Percentiles rank a stretch among this genome's conserved stretches.
phyloP scores from a whole-genome alignment of 83 land plant genomes.

The Larix sibirica region DNA sequence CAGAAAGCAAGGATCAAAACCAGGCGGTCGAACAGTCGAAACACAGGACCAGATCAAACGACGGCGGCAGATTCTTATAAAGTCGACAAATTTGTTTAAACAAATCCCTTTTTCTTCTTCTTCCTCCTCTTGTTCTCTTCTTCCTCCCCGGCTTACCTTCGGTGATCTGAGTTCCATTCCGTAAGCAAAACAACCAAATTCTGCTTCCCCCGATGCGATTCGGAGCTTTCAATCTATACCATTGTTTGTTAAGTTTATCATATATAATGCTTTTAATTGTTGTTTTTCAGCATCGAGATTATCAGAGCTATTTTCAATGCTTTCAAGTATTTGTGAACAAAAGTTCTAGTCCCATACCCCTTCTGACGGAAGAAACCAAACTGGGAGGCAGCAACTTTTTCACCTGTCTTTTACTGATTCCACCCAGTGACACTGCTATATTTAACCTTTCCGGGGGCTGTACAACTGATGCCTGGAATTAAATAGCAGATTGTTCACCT shows the following conservation, averaged over 20 bases:
- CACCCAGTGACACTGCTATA: neutral
- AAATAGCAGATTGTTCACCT: neutral
- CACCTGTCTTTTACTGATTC: neutral
- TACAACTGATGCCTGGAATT: neutral
- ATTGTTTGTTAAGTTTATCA: neutral
- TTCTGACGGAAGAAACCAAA: too few species aligned
- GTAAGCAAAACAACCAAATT: neutral
- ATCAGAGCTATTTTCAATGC: neutral
- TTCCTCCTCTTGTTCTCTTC: constrained; percentile 5
- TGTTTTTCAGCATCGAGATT: too few species aligned
- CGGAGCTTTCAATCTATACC: constrained; percentile 10
- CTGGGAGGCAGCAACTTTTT: too few species aligned
- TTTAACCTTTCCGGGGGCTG: neutral
- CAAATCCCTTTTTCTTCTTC: constrained; percentile 4
- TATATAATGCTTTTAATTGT: too few species aligned
- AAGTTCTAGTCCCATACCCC: too few species aligned
- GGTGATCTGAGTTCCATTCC: constrained; percentile 15
- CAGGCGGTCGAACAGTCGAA: constrained; percentile 14
- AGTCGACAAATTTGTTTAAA: neutral
- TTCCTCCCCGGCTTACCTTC: constrained; percentile 3
- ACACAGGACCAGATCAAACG: constrained; percentile 6
- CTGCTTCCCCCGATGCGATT: constrained; percentile 1
- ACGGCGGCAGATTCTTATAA: constrained; percentile 10
- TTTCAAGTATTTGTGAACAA: neutral
- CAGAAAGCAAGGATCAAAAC: constrained; percentile 12